These are phyloP conservation scores for Gilbertella persicaria DNA, from an alignment of 371 early-diverging fungal species.

Conservation along the genomic window DNA sequence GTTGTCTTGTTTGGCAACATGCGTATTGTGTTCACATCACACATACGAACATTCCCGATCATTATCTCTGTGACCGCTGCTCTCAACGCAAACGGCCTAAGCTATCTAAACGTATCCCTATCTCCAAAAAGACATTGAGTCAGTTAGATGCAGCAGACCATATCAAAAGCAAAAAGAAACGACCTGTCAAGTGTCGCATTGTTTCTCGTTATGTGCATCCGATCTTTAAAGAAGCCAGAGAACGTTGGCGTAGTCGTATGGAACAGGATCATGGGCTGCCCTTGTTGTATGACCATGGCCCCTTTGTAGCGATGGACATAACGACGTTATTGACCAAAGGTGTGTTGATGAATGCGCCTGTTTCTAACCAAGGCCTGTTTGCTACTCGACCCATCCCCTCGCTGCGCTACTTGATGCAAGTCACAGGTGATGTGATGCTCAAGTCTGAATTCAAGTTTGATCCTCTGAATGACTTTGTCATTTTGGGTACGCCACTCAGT, in stretches of 20 bases:
- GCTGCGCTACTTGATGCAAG: conserved; percentile 67
- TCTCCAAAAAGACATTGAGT: conserved; percentile 14
- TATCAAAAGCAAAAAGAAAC: conserved; percentile 1
- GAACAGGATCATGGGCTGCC: conserved; percentile 9
- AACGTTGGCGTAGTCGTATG: conserved; percentile 23
- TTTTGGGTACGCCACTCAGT: conserved; percentile 64
- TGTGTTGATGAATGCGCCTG: conserved; percentile 17
- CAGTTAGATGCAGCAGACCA: conserved; percentile 16
- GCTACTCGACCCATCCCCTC: conserved; percentile 57
- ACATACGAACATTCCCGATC: conserved; percentile 65
- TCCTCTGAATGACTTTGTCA: conserved; percentile 60
- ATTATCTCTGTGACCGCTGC: conserved; percentile 83
- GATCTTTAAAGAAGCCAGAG: conserved; percentile 25
- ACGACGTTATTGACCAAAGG: conserved; percentile 12
- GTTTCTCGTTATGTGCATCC: conserved; percentile 23
- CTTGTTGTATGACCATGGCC: conserved; percentile 15
- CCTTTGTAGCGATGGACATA: conserved; percentile 23
- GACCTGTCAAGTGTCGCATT: conserved; percentile 15
- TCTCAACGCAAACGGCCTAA: conserved; percentile 20
- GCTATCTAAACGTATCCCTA: conserved; percentile 20
- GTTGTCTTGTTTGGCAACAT: conserved; percentile 8
- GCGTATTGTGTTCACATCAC: conserved; percentile 8
- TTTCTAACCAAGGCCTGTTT: conserved; percentile 58
- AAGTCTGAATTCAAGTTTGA: conserved; percentile 65
- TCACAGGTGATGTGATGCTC: conserved; percentile 72